Evolutionary conservation across 208 protist genomes (phyloP).

Genomic region (Trichomonas gallinae): DNA sequence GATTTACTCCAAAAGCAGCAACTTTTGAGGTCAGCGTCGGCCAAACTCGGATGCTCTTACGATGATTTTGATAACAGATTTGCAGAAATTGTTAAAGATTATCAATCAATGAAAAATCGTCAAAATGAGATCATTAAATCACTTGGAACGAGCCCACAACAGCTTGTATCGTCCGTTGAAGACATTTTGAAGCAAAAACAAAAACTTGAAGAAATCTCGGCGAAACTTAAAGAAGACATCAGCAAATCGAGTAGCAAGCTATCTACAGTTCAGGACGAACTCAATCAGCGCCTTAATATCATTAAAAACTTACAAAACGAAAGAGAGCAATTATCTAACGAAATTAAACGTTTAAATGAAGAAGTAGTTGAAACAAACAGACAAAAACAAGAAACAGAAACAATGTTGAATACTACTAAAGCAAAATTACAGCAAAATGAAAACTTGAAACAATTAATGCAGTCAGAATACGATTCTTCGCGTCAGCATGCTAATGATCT

Average conservation of each 20-base stretch:
- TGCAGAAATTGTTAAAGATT: background rate
- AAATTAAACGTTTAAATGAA: background rate
- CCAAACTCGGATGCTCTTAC: background rate
- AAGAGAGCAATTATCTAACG: background rate
- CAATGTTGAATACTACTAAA: background rate
- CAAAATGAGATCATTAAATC: background rate
- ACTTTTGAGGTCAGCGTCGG: background rate
- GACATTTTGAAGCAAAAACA: background rate
- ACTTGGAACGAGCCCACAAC: background rate
- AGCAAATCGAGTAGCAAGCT: background rate
- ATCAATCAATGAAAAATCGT: background rate
- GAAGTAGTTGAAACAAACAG: background rate
- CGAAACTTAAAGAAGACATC: background rate
- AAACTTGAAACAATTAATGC: background rate
- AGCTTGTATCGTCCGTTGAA: background rate
- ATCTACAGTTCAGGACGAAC: background rate
- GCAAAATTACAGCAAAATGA: background rate
- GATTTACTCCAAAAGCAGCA: background rate
- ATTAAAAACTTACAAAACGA: background rate
- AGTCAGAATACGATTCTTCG: background rate
- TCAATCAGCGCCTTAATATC: background rate
- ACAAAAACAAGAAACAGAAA: background rate
- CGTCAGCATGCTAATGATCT: background rate
- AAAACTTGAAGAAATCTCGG: background rate
- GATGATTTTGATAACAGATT: background rate